phyloP scores from a whole-genome alignment of 495 filamentous ascomycete species.

The Pseudomonodictys pantanalensis region DNA sequence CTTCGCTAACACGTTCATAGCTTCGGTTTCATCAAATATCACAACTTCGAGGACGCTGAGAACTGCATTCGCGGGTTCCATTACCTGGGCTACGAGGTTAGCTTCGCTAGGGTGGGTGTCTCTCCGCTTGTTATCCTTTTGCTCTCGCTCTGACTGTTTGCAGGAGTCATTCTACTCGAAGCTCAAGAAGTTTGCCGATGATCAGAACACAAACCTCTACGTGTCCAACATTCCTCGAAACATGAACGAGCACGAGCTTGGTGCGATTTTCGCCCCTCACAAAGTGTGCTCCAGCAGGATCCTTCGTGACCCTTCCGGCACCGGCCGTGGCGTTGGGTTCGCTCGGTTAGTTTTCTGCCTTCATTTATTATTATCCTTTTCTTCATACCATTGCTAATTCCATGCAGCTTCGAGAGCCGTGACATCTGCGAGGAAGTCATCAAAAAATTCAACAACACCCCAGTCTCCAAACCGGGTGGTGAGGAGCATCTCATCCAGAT shows the following conservation, averaged over 20 bases:
- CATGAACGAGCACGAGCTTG: slow-evolving; percentile 80
- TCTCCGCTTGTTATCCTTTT: neutral
- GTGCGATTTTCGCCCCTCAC: slow-evolving; percentile 77
- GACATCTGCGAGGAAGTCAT: slow-evolving; percentile 86
- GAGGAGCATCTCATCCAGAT: slow-evolving; percentile 83
- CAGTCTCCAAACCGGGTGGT: slow-evolving; percentile 55
- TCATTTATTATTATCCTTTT: neutral
- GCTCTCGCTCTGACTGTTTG: slow-evolving; percentile 3
- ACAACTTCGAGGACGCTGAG: slow-evolving; percentile 81
- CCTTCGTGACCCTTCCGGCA: slow-evolving; percentile 80
- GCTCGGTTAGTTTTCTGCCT: slow-evolving; percentile 65
- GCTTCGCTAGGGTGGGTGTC: slow-evolving; percentile 75
- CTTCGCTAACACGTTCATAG: slow-evolving; percentile 54
- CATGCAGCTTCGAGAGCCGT: slow-evolving; percentile 73
- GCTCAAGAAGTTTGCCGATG: slow-evolving; percentile 87
- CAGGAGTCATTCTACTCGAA: slow-evolving; percentile 95
- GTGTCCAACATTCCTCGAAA: slow-evolving; percentile 89
- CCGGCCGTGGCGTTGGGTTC: slow-evolving; percentile 95
- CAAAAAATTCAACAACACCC: slow-evolving; percentile 72
- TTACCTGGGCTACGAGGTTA: slow-evolving; percentile 89
- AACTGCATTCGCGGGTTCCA: slow-evolving; percentile 96
- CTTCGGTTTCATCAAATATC: slow-evolving; percentile 95
- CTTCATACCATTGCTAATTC: neutral
- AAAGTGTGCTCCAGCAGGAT: slow-evolving; percentile 88
- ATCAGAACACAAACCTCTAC: slow-evolving; percentile 88